Base-by-base conservation (phyloP, 1,284 basidiomycete genomes). In the Trametes sp. region DNA sequence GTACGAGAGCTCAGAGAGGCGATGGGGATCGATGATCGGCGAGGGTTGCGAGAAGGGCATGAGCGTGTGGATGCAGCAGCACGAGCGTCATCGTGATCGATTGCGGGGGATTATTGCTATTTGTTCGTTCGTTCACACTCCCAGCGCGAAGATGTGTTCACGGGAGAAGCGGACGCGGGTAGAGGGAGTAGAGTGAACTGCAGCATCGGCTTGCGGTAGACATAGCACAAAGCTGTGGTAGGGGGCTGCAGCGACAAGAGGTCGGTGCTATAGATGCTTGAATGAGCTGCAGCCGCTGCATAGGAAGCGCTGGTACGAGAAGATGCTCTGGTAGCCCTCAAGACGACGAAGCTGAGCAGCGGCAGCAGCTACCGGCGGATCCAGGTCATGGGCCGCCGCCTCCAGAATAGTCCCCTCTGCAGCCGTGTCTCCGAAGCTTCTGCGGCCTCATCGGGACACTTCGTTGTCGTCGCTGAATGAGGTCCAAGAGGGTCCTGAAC, bases 1-100 rank as follows among this genome's bases (percentile, higher is more conserved):
- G 31, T 42, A n/a, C 50, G 52, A 31, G 35, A 19, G n/a, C n/a
- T n/a, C n/a, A n/a, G n/a, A n/a, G n/a, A n/a, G 28, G 41, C 46
- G 59, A 60, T 60, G 41, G 38, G 45, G 53, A 60, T 60, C 52
- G 52, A 60, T 60, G 59, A 54, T 60, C 59, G 46, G 42, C 52
- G 35, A 44, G 28, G 36, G 35, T 24, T 46, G 45, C 45, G 45
- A 28, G 24, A 45, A 45, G 24, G 45, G 13, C 13, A 24, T 14
- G 45, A 13, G 45, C 45, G 45, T 46, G 45, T 24, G 23, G 44
- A 19, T 8, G 13, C n/a, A n/a, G 44, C 42, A 49, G 52, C 24
- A 26, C 29, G 36, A 24, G 16, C 31, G 19, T 8, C n/a, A n/a
- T n/a, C 29, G 10, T 26, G 38, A 48, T 59, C 35, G 44, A 38